Base-by-base conservation (phyloP, 768 basidiomycete species). In the Russula emetica region DNA sequence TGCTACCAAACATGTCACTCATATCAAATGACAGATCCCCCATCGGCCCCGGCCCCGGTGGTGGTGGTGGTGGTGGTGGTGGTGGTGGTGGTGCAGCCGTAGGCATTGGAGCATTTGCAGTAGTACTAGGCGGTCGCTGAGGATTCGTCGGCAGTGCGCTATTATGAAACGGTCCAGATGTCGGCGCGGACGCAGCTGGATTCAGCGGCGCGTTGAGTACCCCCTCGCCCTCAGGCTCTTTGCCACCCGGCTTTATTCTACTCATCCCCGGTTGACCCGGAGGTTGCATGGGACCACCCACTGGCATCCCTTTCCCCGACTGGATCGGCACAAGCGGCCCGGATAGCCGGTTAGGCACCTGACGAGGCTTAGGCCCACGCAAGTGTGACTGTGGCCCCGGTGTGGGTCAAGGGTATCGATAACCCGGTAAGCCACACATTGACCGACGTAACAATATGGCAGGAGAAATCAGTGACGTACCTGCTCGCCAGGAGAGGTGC, bases 401-500 rank as follows among this genome's bases (percentile, higher is more conserved):
- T 64, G 63, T 20, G 54, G 54, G 20, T 60, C 59, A 7, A 14
- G 26, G 14, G 62, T 50, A 11, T 52, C 75, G 59, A 30, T 32
- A 45, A 45, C 53, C 67, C 56, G 36, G 45, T 26, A 49, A 51
- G 22, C 28, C 44, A 24, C 26, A 64, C 36, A 40, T 44, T 20
- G 50, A 60, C 24, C 44, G n/a, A 55, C n/a, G 55, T 34, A 34
- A 51, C 7, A 24, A 26, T 14, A 64, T 16, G 28, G 7, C 13
- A 6, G 8, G 34, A 51, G 45, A 47, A 38, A 59, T 40, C 18
- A 14, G 22, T 61, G 24, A 56, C 72, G 63, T 64, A 74, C 74
- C 65, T 74, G 74, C 40, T 73, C 73, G 38, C 72, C 74, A 14
- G 75, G 76, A 34, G 74, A 77, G 32, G 72, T 74, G 64, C 75